Percentiles rank a stretch among this genome's conserved stretches.
Evolutionary conservation across 805 yeast genomes (phyloP).

Genomic region (Kuraishia cidri): DNA sequence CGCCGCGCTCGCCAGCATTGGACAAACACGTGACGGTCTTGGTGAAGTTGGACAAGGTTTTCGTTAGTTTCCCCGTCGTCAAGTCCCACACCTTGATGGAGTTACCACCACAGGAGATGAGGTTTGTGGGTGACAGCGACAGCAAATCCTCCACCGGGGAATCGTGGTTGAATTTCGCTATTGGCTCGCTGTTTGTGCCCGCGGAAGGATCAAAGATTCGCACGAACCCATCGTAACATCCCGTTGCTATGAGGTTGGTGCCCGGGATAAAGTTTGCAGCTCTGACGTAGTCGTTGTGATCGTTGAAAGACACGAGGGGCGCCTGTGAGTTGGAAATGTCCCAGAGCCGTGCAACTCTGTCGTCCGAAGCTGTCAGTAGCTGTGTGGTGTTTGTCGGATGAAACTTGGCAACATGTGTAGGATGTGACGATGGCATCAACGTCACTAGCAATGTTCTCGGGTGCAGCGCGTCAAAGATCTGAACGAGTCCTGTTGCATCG

Average conservation of each 20-base stretch:
- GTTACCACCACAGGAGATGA: conserved; percentile 76
- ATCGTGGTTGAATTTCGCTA: conserved; percentile 59
- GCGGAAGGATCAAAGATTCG: conserved; percentile 77
- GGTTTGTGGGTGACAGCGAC: conserved; percentile 65
- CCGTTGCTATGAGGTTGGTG: conserved; percentile 77
- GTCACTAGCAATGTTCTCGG: conserved; percentile 76
- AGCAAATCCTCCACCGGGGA: conserved; percentile 83
- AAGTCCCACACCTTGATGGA: conserved; percentile 88
- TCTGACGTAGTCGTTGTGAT: conserved; percentile 84
- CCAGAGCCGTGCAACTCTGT: conserved; percentile 76
- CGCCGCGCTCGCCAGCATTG: conserved; percentile 64
- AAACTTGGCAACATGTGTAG: conserved; percentile 90
- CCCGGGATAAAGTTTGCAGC: conserved; percentile 70
- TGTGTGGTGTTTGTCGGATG: conserved; percentile 71
- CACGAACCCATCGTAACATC: conserved; percentile 86
- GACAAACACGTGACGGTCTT: conserved; percentile 87
- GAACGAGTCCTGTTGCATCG: conserved; percentile 90
- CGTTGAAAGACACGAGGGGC: conserved; percentile 64
- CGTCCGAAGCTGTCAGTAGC: conserved; percentile 85
- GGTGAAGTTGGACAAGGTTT: conserved; percentile 78
- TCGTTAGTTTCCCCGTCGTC: conserved; percentile 61
- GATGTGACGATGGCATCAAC: conserved; percentile 74
- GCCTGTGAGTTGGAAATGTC: conserved; percentile 72
- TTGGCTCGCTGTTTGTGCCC: conserved; percentile 33
- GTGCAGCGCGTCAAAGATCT: conserved; percentile 76